A percentile compares a stretch with the other conserved stretches of the same genome.
Evolutionary conservation across 441 rosid genomes (phyloP).

Genomic region (Gossypium armourianum): DNA sequence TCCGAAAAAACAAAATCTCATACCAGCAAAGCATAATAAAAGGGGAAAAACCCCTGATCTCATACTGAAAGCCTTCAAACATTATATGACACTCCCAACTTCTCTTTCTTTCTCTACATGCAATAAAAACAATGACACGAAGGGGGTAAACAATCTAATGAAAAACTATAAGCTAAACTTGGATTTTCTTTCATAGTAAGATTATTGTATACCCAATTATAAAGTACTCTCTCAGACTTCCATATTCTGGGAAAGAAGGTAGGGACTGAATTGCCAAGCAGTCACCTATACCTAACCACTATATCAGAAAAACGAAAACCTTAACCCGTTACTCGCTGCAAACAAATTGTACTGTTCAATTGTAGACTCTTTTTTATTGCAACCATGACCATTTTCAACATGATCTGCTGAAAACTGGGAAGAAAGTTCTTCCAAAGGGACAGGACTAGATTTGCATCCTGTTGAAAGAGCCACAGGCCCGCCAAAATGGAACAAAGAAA

Average conservation of each 20-base stretch:
- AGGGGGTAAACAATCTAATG: constrained; percentile 31
- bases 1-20: constrained; percentile 12
- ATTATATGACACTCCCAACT: constrained; percentile 25
- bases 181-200: constrained; percentile 29
- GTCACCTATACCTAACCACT: constrained; percentile 10
- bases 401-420: constrained; percentile 40
- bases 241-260: constrained; percentile 26
- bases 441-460: constrained; percentile 34
- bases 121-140: constrained; percentile 23
- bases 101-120: constrained; percentile 26
- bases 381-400: constrained; percentile 30
- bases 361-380: constrained; percentile 38
- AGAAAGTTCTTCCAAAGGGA: constrained; percentile 36
- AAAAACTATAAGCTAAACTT: constrained; percentile 26
- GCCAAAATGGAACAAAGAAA: constrained; percentile 82
- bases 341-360: constrained; percentile 83
- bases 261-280: constrained; percentile 31
- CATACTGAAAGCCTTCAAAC: constrained; percentile 27
- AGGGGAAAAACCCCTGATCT: constrained; percentile 17
- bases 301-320: constrained; percentile 57
- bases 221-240: constrained; percentile 36
- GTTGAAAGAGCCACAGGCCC: constrained; percentile 65
- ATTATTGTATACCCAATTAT: constrained; percentile 40
- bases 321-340: constrained; percentile 54
- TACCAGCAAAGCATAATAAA: constrained; percentile 24